Evolutionary conservation across 1,284 basidiomycete genomes (phyloP), one percentile per base, ranked within the genome.

Genomic region (Moniliella sp.): DNA sequence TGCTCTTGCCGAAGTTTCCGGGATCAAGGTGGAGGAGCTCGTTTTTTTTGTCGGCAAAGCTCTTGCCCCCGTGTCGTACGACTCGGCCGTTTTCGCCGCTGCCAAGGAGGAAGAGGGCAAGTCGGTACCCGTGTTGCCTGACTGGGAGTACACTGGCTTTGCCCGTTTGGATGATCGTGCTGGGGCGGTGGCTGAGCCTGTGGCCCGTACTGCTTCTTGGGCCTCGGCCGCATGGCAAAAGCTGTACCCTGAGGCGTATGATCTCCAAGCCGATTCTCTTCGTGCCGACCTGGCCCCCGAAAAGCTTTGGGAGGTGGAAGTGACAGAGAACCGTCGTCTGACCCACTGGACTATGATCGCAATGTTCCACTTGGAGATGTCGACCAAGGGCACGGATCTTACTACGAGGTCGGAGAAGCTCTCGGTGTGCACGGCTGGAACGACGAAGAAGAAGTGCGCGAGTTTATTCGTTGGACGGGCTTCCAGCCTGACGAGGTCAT

Each of bases 331-430:
- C 66, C 74, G 76, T 32, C 79, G 88, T 18, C 72, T 97, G 33
- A 97, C 0, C 91, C 91, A 21, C 62, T 72, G 46, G 81, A 88
- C 45, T 97, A 97, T 64, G 81, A 94, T 64, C 79, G 91, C 45
- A 94, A 97, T 63, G 83, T 97, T 97, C 71, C 88, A 97, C 65
- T 72, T 97, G 59, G 88, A 94, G 67, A 83, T 97, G 61, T 75
- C 84, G 62, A 84, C 82, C 7, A 66, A 71, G 30, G 80, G 81
- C 27, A 97, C 91, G 11, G 84, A 82, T 5, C 71, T 97, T 46
- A 83, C 78, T 97, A 97, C 64, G 76, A 73, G 28, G 82, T 97
- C 36, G 88, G 88, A 39, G 88, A 97, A 65, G 91, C 91, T 12
- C 73, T 97, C 26, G 88, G 88, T 34, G 70, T 97, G 29, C 83